Evolutionary conservation across 2,329 filamentous ascomycete species (phyloP), one percentile per base, ranked within the genome.

Genomic region (Penicillium decumbens): DNA sequence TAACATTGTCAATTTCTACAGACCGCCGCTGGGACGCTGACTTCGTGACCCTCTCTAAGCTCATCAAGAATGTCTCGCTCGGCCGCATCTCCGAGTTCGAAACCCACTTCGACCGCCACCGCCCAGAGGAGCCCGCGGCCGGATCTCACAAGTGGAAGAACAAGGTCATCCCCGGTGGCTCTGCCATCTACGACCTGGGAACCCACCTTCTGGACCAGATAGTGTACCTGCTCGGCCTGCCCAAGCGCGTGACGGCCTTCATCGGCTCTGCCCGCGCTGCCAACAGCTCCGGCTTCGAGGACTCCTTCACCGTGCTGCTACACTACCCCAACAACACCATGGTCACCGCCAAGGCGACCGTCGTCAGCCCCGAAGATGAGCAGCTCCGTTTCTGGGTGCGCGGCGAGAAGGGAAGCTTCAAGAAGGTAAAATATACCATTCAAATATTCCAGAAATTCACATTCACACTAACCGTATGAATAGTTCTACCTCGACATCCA

Each of bases 311-410:
- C 0, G 80, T 86, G 5, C 68, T 89, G 58, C 71, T 92, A 44
- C 80, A 80, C 51, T 93, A 92, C 46, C 72, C 71, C 12, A 69
- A 75, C 35, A 83, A 83, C 5, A 71, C 85, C 55, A 67, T 89
- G 40, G 87, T 83, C 9, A 84, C 84, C 40, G 82, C 83, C 41
- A 87, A 88, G 65, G 85, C 84, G 49, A 81, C 79, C 37, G 80
- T 87, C 20, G 75, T 89, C 43, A 87, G 82, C 64, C 80, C 81
- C 3, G 87, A 91, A 69, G 75, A 74, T 23, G 75, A 80, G 53
- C 88, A 92, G 73, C 74, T 86, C 51, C 75, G 88, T 33, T 92
- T 84, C 75, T 91, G 88, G 87, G 76, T 91, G 8, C 77, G 87
- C 24, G 88, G 88, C 20, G 81, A 81, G 15, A 83, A 84, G 69